phyloP scores from a whole-genome alignment of 192 early-diverging fungal genomes.

The Coemansia sp. region DNA sequence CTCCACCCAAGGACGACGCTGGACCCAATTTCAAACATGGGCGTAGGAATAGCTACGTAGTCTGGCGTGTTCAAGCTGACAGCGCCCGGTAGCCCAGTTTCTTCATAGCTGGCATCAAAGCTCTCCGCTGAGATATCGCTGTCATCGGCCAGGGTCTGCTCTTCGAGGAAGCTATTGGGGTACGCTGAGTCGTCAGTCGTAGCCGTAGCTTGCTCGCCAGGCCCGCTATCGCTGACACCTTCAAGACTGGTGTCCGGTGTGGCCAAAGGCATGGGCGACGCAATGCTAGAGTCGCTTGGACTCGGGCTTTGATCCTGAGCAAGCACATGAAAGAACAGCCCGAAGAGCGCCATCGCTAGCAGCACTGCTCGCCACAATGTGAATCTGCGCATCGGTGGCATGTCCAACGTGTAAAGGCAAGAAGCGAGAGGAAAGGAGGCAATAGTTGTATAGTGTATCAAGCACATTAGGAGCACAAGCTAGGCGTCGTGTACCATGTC shows the following conservation, averaged over 20 bases:
- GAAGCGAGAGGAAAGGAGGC: not conserved
- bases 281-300: not conserved
- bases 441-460: not conserved
- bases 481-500: not conserved
- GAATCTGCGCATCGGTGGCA: not conserved
- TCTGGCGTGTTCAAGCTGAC: conserved; percentile 36
- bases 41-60: conserved; percentile 21
- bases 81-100: conserved; percentile 31
- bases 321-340: not conserved
- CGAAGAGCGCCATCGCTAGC: not conserved
- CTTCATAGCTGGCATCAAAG: conserved; percentile 38
- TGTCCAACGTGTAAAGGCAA: not conserved
- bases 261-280: not conserved
- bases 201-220: not conserved
- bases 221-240: not conserved
- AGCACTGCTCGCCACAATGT: not conserved
- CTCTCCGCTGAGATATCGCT: conserved; percentile 1
- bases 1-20: conserved; percentile 40
- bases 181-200: not conserved
- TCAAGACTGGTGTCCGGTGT: not conserved
- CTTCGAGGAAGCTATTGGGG: not conserved
- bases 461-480: not conserved
- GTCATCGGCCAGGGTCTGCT: not conserved
- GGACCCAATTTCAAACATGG: conserved; percentile 47
- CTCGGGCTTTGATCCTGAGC: not conserved